Conservation (phyloP, 805 yeast genomes). For the Myxozyma sirexii region DNA sequence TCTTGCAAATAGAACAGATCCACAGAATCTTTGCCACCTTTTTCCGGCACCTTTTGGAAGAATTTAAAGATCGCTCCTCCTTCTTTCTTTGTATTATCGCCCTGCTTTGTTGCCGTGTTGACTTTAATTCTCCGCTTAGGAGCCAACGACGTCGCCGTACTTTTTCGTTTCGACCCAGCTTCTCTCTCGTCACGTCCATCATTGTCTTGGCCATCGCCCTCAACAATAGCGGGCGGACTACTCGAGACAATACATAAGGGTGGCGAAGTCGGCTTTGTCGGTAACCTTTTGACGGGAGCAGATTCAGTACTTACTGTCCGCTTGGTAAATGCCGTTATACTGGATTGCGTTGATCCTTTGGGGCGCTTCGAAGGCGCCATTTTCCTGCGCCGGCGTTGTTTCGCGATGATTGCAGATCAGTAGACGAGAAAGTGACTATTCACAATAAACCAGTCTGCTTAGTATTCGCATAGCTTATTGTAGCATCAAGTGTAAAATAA, state of each 20-base stretch:
- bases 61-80: neutral
- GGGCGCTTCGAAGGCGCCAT: neutral
- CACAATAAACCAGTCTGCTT: too few relatives aligned
- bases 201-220: neutral
- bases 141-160: neutral
- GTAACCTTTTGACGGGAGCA: neutral
- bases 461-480: too few relatives aligned
- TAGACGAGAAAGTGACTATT: too few relatives aligned
- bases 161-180: neutral
- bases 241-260: neutral
- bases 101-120: neutral
- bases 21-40: neutral
- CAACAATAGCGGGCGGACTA: neutral
- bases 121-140: neutral
- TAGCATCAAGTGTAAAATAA: too few relatives aligned
- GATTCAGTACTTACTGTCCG: neutral
- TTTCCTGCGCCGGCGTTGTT: too few relatives aligned
- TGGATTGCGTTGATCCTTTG: slow-evolving; percentile 6
- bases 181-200: neutral
- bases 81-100: neutral
- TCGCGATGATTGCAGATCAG: too few relatives aligned
- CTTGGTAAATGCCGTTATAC: slow-evolving; percentile 5
- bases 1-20: neutral
- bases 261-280: neutral
- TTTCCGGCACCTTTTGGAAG: slow-evolving; percentile 1